Base-by-base conservation (phyloP, 179 eudicot genomes). In the Beta corolliflora region DNA sequence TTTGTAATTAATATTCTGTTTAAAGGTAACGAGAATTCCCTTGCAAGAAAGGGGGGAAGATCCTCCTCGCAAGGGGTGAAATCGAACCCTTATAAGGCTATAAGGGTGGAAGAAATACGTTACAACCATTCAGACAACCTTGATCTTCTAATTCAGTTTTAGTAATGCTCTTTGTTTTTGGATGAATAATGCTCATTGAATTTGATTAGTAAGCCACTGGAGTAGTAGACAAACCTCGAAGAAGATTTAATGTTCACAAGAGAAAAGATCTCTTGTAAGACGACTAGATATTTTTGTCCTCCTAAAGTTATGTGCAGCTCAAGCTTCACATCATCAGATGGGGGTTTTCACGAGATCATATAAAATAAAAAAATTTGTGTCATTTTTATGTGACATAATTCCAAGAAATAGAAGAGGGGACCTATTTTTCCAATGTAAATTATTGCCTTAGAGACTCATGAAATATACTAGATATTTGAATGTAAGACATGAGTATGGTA, bases 321-420 rank as follows among this genome's bases (percentile, higher is more conserved):
- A 70, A 70, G 73, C 73, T 70, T 70, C 73, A 70, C 73, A 70
- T 70, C 73, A 44, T 5, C 53, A 70, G 18, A 15, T 12, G 18
- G 23, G 25, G 54, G 7, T 9, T 44, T 45, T 70, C 53, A 44
- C 23, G 15, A 69, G 13, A 18, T 12, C 45, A 9, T 67, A 36
- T 31, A 4, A 36, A 67, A 14, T 9, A 67, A 31, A 29, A 8
- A 44, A 25, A 5, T n/a, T 70, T 18, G 18, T 44, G 54, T 70
- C 54, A 70, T 29, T 29, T 29, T n/a, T 70, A 70, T 70, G 73
- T 70, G 25, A 70, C 52, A 44, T 16, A 45, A 46, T 70, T 46
- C 21, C 5, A 45, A 70, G 73, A 66, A 0, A 23, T 31, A 12
- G 9, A 66, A 66, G 70, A 14, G 45, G 12, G 45, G 45, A 12